Base-by-base conservation (phyloP, 441 rosid genomes). In the Isatis lusitanica region DNA sequence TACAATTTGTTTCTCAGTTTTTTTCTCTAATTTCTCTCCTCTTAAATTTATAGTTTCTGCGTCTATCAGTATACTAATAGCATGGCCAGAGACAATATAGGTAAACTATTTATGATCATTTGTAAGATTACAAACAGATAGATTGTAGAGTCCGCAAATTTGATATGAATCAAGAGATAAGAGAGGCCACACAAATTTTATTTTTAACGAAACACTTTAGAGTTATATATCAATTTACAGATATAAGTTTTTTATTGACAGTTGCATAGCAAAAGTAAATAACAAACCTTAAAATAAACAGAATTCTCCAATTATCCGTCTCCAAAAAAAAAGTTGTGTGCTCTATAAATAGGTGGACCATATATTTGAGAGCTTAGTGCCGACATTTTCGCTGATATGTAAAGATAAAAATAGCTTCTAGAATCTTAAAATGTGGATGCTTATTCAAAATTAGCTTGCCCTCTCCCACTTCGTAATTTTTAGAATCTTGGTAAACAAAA, bases 341-440 rank as follows among this genome's bases (percentile, higher is more conserved):
- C 67, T 66, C 67, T 66, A 50, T 18, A 40, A 66, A 12, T 66
- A 12, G 52, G 68, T 74, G 74, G 78, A 52, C 69, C 69, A 60
- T 67, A 42, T 60, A 24, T 35, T 62, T 53, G 74, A 61, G 70
- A 75, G 58, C 69, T 68, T 68, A 69, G 26, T 74, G 69, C 78
- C 69, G 17, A 68, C 35, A 51, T 68, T 63, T 74, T 52, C 24
- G 50, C 51, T 68, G 43, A 44, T 68, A 55, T 36, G 43, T 8
- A 52, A 51, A 57, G 42, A 65, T 4, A 46, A 9, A 40, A 21
- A 2, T 48, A 33, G 6, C 51, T 53, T 75, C 70, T 52, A 61
- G 74, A 75, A 24, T 52, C 73, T 61, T 21, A 43, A 6, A 59
- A 16, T 36, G 36, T 68, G 39, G 68, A 33, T 61, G 46, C 17